Conservation (phyloP, 108 stramenopile genomes). For the Pseudonitzschia pungens region DNA sequence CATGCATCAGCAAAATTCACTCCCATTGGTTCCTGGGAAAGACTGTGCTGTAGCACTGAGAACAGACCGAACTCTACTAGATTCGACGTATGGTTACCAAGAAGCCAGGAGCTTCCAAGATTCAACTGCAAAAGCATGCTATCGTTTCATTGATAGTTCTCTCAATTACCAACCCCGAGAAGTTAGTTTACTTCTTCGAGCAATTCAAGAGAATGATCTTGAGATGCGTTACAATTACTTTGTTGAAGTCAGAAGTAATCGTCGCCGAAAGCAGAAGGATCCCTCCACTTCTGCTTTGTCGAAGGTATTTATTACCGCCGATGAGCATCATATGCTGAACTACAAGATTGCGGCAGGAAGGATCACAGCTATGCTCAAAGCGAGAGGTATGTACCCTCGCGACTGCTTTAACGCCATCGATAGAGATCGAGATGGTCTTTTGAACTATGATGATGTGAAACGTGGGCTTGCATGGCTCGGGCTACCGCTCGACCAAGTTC, state of each 20-base stretch:
- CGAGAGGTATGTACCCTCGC: conserved; percentile 90
- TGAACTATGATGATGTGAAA: conserved; percentile 93
- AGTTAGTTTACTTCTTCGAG: conserved; percentile 86
- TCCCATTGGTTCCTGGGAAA: conserved; percentile 75
- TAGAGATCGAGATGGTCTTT: conserved; percentile 88
- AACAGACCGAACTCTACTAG: conserved; percentile 80
- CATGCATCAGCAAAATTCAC: conserved; percentile 79
- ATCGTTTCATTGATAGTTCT: conserved; percentile 93
- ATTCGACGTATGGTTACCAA: conserved; percentile 79
- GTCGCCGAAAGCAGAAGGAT: conserved; percentile 91
- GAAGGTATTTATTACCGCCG: conserved; percentile 92
- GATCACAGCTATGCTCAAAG: conserved; percentile 88
- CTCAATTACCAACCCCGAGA: conserved; percentile 90
- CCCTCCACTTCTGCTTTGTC: conserved; percentile 89
- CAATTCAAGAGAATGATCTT: conserved; percentile 87
- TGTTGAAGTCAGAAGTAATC: conserved; percentile 92
- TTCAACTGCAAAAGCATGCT: conserved; percentile 88
- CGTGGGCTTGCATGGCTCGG: conserved; percentile 96
- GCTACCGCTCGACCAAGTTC: conserved; percentile 71
- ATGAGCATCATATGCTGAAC: conserved; percentile 95
- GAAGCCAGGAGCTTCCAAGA: conserved; percentile 87
- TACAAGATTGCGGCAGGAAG: conserved; percentile 92
- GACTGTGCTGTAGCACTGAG: conserved; percentile 80
- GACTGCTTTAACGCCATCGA: conserved; percentile 98
- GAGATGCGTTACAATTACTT: conserved; percentile 91